These are phyloP conservation scores for Gonapodya prolifera DNA, from an alignment of 192 early-diverging fungal genomes.

Conservation along the genomic window DNA sequence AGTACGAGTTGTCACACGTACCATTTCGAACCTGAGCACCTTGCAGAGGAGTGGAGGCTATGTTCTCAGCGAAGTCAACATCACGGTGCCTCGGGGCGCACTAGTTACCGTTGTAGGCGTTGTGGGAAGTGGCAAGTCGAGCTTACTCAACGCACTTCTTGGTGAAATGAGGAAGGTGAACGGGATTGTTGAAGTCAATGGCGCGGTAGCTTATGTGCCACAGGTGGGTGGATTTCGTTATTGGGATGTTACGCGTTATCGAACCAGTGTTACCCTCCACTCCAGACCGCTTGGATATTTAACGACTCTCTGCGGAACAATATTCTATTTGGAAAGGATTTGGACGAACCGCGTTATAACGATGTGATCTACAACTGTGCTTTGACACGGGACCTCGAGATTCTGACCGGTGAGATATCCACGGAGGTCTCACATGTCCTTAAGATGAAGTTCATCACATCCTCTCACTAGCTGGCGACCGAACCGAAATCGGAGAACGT, in stretches of 20 bases:
- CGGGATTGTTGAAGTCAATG: slow-evolving; percentile 31
- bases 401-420: slow-evolving; percentile 45
- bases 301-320: slow-evolving; percentile 52
- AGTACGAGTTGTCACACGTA: not conserved
- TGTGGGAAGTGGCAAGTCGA: slow-evolving; percentile 75
- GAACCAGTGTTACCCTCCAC: not conserved
- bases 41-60: not conserved
- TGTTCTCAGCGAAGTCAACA: slow-evolving; percentile 23
- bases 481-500: slow-evolving; percentile 36
- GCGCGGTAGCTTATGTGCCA: not conserved
- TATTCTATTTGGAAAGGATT: slow-evolving; percentile 59
- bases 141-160: slow-evolving; percentile 65
- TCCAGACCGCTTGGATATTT: slow-evolving; percentile 11
- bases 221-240: slow-evolving; percentile 12
- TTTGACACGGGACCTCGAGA: slow-evolving; percentile 45
- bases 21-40: not conserved
- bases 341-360: slow-evolving; percentile 40
- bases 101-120: slow-evolving; percentile 76
- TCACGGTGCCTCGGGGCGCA: slow-evolving; percentile 31
- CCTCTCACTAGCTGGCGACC: slow-evolving; percentile 23
- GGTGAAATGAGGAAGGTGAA: slow-evolving; percentile 58
- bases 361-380: slow-evolving; percentile 47
- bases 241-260: slow-evolving; percentile 6
- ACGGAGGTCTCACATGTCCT: slow-evolving; percentile 35
- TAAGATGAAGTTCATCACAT: not conserved